Base-by-base conservation (phyloP, 805 yeast species). In the Yarrowia sp. region DNA sequence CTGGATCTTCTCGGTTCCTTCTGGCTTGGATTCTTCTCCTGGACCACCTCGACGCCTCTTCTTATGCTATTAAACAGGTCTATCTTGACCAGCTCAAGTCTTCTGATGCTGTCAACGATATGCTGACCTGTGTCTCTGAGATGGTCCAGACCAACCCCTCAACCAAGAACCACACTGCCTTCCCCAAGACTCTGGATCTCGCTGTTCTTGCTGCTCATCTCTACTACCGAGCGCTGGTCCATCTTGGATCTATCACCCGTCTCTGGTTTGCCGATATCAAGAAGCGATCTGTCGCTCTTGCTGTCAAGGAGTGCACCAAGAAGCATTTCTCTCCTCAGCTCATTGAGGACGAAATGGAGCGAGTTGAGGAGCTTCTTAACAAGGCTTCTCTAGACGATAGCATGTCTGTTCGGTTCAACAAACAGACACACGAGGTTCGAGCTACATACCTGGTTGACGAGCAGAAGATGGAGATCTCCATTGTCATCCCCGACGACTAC, bases 361-460 rank as follows among this genome's bases (percentile, higher is more conserved):
- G 81, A 9, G 87, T 87, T 3, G 81, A 82, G 17, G 69, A 73
- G 9, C 81, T 83, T 17, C 79, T 84, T 70, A 73, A 76, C 9
- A 67, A 34, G 30, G 43, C 63, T 12, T 69, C 67, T 9, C 52
- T 67, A 10, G 71, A 81, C 69, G 80, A 79, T 65, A 79, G 80
- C 34, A 70, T 85, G 68, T 82, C 83, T 1, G 84, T 92, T 61
- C 88, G 85, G 74, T 81, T 91, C 39, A 88, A 87, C 74, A 81
- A 79, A 66, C 79, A 82, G 4, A 79, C 86, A 1, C 85, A 86
- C 70, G 97, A 92, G 75, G 85, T 93, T 69, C 87, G 84, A 70
- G 88, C 92, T 0, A 79, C 83, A 0, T 92, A 90, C 75, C 80
- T 86, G 55, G 90, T 93, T 68, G 98, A 93, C 76, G 98, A 93